phyloP scores from a whole-genome alignment of 1,284 basidiomycete species.

The Ceratobasidium sp. region DNA sequence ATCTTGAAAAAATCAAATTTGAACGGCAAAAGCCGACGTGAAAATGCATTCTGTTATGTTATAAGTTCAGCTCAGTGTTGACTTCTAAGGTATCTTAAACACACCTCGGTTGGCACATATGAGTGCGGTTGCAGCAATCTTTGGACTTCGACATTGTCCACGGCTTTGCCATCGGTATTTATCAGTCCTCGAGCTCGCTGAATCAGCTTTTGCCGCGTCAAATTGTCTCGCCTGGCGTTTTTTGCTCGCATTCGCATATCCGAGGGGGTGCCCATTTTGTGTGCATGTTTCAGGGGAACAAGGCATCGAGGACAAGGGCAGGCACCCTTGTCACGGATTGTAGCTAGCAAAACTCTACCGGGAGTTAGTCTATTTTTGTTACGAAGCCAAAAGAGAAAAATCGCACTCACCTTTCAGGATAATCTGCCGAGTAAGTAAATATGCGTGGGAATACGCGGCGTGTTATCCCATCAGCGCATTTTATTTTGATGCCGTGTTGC shows the following conservation, averaged over 20 bases:
- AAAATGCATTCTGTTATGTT: constrained; percentile 52
- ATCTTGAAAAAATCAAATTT: constrained; percentile 46
- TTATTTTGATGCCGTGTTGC: constrained; percentile 54
- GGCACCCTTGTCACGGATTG: constrained; percentile 20
- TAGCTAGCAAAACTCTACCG: constrained; percentile 28
- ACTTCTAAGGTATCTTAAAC: too few relatives aligned
- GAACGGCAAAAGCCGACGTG: not conserved
- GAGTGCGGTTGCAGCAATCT: constrained; percentile 13
- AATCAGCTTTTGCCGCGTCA: not conserved
- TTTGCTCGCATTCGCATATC: constrained; percentile 49
- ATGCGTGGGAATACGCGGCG: constrained; percentile 54
- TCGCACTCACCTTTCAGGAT: constrained; percentile 58
- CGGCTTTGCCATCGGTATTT: constrained; percentile 11
- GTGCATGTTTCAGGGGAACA: constrained; percentile 10
- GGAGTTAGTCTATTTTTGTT: too few relatives aligned
- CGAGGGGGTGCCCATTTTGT: constrained; percentile 37
- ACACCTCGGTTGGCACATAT: constrained; percentile 44
- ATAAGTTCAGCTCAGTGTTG: too few relatives aligned
- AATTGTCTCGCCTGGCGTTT: constrained; percentile 13
- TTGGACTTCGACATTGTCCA: constrained; percentile 23
- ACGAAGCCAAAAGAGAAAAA: too few relatives aligned
- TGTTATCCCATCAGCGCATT: constrained; percentile 55
- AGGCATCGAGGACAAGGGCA: constrained; percentile 43
- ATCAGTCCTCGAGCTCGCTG: constrained; percentile 13
- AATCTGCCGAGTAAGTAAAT: constrained; percentile 58